Base-by-base conservation (phyloP, 768 basidiomycete genomes). In the Agaricus sinodeliciosus region DNA sequence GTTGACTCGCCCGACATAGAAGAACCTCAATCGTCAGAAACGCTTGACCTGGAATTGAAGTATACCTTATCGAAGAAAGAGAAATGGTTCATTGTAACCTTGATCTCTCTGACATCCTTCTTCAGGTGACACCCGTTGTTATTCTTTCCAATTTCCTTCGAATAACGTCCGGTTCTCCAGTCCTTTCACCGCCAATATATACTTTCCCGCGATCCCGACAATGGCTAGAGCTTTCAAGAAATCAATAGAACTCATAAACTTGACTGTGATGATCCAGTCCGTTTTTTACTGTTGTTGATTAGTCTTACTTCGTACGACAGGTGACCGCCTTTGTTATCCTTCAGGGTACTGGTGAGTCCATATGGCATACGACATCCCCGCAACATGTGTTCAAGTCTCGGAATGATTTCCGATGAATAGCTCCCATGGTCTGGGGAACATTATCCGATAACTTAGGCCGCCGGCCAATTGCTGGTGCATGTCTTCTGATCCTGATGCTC, bases 131-230 rank as follows among this genome's bases (percentile, higher is more conserved):
- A 9, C 27, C 26, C 18, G 18, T 48, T 9, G 16, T n/a, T 22
- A 22, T 22, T 22, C 22, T 22, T 22, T 16, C 27, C 15, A 37
- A 25, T 31, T 3, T 26, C 6, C 18, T 6, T 3, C 28, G 18
- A 13, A 13, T 50, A 25, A 52, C 47, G n/a, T 18, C 3, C 9
- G 35, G 12, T 41, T 31, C 25, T 41, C 26, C 47, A 85, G 84
- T 60, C 85, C 86, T 0, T 67, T 90, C 13, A 86, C 87, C 2
- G 76, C 85, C 4, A 89, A 82, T 52, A 85, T 90, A 50, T 91
- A 90, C 63, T 79, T 89, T 42, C 88, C 89, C 4, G 87, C 83
- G 11, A 84, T 94, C 27, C 90, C 89, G 1, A 72, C 78, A 0
- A 68, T 92, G 16, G 74, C 82, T 0, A 58, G 56, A 27, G 84